phyloP scores from a whole-genome alignment of 768 basidiomycete genomes.

The Lentinula lateritia region DNA sequence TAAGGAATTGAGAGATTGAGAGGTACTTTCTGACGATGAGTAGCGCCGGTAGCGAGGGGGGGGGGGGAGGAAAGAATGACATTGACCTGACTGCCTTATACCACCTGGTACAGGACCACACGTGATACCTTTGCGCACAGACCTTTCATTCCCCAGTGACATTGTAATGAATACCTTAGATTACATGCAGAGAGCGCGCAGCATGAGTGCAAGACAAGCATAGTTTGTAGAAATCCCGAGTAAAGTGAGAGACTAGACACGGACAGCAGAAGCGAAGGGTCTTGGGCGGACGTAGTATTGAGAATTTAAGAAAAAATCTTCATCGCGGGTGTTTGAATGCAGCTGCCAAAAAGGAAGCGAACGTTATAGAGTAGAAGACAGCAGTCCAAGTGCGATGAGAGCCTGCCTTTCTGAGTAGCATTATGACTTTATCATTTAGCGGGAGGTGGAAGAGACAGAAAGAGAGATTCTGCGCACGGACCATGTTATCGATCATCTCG shows the following conservation, averaged over 20 bases:
- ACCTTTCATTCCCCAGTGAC: not conserved
- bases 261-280: not conserved
- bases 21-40: not conserved
- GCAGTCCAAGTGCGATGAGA: no score
- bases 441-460: not conserved
- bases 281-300: not conserved
- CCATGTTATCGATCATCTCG: not conserved
- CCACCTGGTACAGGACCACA: not conserved
- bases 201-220: not conserved
- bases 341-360: not conserved
- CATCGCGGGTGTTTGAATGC: not conserved
- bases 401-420: no score
- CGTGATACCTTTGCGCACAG: conserved; percentile 4
- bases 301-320: not conserved
- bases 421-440: no score
- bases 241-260: not conserved
- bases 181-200: not conserved
- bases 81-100: not conserved
- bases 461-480: not conserved
- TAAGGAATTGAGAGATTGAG: not conserved
- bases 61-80: conserved; percentile 4
- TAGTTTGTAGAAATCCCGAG: not conserved
- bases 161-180: not conserved
- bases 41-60: not conserved
- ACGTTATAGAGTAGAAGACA: not conserved